phyloP scores from a whole-genome alignment of 2,329 filamentous ascomycete genomes.

The Xylariaceae sp. region DNA sequence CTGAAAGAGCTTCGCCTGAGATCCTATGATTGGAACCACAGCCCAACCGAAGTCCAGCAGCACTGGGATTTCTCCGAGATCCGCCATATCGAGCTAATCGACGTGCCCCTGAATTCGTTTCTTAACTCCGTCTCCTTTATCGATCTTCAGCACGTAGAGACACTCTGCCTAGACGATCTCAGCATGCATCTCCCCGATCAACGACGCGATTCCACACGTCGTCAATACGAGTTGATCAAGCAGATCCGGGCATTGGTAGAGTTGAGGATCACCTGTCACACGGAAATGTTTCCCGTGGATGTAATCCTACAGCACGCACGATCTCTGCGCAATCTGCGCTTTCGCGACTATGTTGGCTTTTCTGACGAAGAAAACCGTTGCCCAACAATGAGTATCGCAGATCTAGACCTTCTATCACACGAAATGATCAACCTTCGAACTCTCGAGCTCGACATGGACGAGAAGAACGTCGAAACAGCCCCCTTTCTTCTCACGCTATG shows the following conservation, averaged over 20 bases:
- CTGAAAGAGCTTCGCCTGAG: slow-evolving; percentile 38
- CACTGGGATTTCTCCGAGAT: slow-evolving; percentile 47
- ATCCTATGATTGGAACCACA: slow-evolving; percentile 48
- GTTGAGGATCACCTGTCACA: slow-evolving; percentile 41
- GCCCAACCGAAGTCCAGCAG: slow-evolving; percentile 31
- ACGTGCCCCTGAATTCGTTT: slow-evolving; percentile 42
- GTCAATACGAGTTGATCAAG: slow-evolving; percentile 37
- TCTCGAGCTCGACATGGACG: slow-evolving; percentile 46
- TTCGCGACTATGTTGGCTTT: slow-evolving; percentile 45
- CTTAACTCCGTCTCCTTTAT: slow-evolving; percentile 37
- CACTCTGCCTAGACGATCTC: slow-evolving; percentile 42
- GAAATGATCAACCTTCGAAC: slow-evolving; percentile 33
- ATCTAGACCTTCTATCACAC: slow-evolving; percentile 33
- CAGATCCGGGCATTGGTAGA: slow-evolving; percentile 35
- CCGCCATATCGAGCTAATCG: slow-evolving; percentile 37
- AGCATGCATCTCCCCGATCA: slow-evolving; percentile 37
- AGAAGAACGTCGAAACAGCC: slow-evolving; percentile 31
- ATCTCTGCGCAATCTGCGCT: slow-evolving; percentile 36
- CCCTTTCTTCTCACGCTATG: slow-evolving; percentile 38
- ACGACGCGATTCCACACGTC: slow-evolving; percentile 37
- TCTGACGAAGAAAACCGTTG: slow-evolving; percentile 38
- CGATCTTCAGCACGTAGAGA: slow-evolving; percentile 35
- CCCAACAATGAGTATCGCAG: slow-evolving; percentile 37
- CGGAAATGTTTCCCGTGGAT: slow-evolving; percentile 37
- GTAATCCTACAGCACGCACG: slow-evolving; percentile 36